Conservation (phyloP, 2,329 filamentous ascomycete species). For the Paecilomyces sp. region DNA sequence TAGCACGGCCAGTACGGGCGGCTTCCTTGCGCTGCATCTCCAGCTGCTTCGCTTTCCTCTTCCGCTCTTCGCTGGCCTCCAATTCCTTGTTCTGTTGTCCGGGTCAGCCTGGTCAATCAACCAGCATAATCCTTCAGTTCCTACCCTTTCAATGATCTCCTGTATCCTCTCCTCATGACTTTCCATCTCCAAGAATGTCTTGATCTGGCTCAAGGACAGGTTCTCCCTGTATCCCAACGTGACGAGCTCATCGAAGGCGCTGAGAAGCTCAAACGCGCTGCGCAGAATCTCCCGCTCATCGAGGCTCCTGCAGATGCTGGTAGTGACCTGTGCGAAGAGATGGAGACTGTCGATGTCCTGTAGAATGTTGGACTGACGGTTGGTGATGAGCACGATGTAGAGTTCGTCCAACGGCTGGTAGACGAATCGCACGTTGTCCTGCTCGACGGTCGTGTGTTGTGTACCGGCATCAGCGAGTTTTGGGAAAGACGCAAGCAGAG, state of each 20-base stretch:
- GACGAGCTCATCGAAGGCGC: constrained; percentile 94
- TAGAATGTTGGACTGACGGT: constrained; percentile 97
- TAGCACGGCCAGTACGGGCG: constrained; percentile 63
- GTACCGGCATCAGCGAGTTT: constrained; percentile 94
- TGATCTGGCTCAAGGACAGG: constrained; percentile 92
- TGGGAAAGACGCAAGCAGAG: constrained; percentile 90
- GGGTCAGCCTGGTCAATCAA: constrained; percentile 18
- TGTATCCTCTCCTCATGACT: constrained; percentile 98
- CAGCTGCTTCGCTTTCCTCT: constrained; percentile 96
- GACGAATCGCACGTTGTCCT: constrained; percentile 98
- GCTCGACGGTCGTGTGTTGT: constrained; percentile 96
- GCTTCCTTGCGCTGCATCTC: constrained; percentile 98
- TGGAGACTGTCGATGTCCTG: constrained; percentile 99
- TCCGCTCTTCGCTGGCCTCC: constrained; percentile 95
- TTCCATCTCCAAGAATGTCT: constrained; percentile 99
- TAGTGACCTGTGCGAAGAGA: constrained; percentile 94
- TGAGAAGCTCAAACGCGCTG: constrained; percentile 93
- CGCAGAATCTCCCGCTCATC: constrained; percentile 92
- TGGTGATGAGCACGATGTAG: constrained; percentile 99
- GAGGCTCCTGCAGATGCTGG: constrained; percentile 89
- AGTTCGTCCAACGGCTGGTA: constrained; percentile 98
- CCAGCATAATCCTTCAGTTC: constrained; percentile 12
- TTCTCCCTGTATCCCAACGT: constrained; percentile 96
- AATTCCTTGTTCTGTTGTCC: constrained; percentile 82
- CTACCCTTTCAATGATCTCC: constrained; percentile 87